phyloP scores from a whole-genome alignment of 1,284 basidiomycete species.

The Cryptococcus sp. region DNA sequence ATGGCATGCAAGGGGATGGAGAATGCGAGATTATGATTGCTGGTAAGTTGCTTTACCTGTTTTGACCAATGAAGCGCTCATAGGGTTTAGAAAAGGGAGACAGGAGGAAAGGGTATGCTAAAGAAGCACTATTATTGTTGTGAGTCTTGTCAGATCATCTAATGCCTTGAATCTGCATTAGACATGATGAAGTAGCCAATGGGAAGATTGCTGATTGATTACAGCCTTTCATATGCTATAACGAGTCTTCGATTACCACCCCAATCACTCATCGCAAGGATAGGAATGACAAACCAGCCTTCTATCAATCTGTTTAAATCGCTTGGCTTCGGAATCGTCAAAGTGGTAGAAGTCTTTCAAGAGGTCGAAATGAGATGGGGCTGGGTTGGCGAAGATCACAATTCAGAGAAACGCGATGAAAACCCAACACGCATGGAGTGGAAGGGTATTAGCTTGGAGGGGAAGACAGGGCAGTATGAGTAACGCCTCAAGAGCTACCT shows the following conservation, averaged over 20 bases:
- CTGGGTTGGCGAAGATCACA: not conserved
- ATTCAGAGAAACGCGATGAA: not conserved
- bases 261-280: slow-evolving; percentile 54
- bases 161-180: too few relatives aligned
- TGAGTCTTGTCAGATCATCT: slow-evolving; percentile 6
- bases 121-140: slow-evolving; percentile 62
- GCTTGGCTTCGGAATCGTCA: slow-evolving; percentile 63
- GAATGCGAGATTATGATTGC: slow-evolving; percentile 83
- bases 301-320: slow-evolving; percentile 62
- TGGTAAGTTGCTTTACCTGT: slow-evolving; percentile 47
- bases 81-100: slow-evolving; percentile 5
- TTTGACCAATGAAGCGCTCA: not conserved
- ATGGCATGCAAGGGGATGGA: slow-evolving; percentile 53
- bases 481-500: too few relatives aligned
- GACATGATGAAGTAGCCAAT: too few relatives aligned
- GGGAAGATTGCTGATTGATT: not conserved
- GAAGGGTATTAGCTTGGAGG: slow-evolving; percentile 9
- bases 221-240: slow-evolving; percentile 44
- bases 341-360: slow-evolving; percentile 63
- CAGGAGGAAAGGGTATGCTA: slow-evolving; percentile 61
- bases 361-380: slow-evolving; percentile 65
- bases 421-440: slow-evolving; percentile 2
- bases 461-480: slow-evolving; percentile 19
- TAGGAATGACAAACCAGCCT: slow-evolving; percentile 54
- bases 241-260: slow-evolving; percentile 15